These are phyloP conservation scores for Populus hybrid DNA, from an alignment of 441 rosid species.

Conservation along the genomic window DNA sequence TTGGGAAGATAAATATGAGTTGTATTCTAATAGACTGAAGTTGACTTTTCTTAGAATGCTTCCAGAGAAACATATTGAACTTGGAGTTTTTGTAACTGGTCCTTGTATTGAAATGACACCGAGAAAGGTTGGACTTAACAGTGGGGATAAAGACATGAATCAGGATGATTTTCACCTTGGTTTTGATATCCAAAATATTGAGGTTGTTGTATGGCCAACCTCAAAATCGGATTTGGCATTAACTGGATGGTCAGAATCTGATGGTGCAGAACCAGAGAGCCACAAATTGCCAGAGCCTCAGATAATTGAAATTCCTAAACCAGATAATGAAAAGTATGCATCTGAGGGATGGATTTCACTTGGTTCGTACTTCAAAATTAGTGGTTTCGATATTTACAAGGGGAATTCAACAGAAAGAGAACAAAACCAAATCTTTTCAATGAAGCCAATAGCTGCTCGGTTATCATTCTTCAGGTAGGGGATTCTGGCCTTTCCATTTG, in stretches of 20 bases:
- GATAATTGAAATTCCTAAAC: constrained; percentile 43
- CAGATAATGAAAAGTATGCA: constrained; percentile 53
- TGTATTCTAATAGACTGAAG: constrained; percentile 39
- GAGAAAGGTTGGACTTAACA: constrained; percentile 35
- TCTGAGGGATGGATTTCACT: constrained; percentile 52
- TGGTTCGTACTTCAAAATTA: constrained; percentile 45
- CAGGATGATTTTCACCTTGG: constrained; percentile 47
- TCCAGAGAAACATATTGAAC: constrained; percentile 66
- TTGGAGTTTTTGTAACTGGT: constrained; percentile 70
- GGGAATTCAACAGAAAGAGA: constrained; percentile 43
- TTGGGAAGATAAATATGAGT: constrained; percentile 40
- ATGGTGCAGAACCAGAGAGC: constrained; percentile 47
- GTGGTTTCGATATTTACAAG: constrained; percentile 60
- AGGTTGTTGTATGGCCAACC: constrained; percentile 62
- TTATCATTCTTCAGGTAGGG: constrained; percentile 65
- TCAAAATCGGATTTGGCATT: constrained; percentile 41
- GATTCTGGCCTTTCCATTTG: constrained; percentile 24
- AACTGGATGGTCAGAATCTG: constrained; percentile 31
- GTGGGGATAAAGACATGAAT: constrained; percentile 23
- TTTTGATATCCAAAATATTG: constrained; percentile 67
- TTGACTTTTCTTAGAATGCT: constrained; percentile 42
- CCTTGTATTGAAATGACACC: constrained; percentile 54
- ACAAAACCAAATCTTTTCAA: constrained; percentile 41
- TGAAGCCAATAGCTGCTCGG: constrained; percentile 62
- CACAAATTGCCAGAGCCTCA: constrained; percentile 43